A percentile compares a stretch with the other conserved stretches of the same genome.
Conservation (phyloP, 805 yeast species). For the Phaffomyces opuntiae region DNA sequence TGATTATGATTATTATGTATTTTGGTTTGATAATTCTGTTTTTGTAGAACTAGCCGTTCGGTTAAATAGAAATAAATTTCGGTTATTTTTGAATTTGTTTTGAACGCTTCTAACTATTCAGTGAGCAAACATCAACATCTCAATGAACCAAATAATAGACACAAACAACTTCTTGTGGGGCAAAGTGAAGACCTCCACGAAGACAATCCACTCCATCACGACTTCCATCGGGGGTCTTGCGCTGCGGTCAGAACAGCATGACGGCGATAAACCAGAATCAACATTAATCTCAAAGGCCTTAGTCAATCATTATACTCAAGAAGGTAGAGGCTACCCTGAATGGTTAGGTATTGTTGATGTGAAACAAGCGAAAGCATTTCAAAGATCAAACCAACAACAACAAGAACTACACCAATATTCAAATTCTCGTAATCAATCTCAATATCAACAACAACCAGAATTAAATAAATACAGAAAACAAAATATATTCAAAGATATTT, state of each 20-base stretch:
- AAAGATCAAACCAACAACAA: slow-evolving; percentile 3
- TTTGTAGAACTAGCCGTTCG: too few relatives aligned
- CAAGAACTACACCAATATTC: slow-evolving; percentile 8
- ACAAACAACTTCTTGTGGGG: slow-evolving; percentile 16
- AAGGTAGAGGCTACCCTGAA: slow-evolving; percentile 16
- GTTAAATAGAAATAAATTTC: too few relatives aligned
- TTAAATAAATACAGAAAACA: slow-evolving; percentile 6
- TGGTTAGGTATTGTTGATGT: slow-evolving; percentile 21
- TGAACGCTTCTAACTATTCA: too few relatives aligned
- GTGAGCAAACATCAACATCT: too few relatives aligned
- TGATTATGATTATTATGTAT: too few relatives aligned
- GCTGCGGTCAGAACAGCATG: slow-evolving; percentile 22
- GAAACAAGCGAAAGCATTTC: background rate
- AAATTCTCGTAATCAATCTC: background rate
- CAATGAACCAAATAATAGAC: slow-evolving; percentile 3
- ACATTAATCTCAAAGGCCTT: slow-evolving; percentile 23
- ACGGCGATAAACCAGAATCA: slow-evolving; percentile 19
- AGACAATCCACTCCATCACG: slow-evolving; percentile 15
- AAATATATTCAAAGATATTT: background rate
- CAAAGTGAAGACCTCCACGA: slow-evolving; percentile 22
- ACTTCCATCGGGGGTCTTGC: slow-evolving; percentile 18
- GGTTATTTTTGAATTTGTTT: too few relatives aligned
- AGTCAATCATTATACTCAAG: slow-evolving; percentile 13
- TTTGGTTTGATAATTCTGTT: too few relatives aligned
- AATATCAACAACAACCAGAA: slow-evolving; percentile 1